phyloP scores from a whole-genome alignment of 2,329 filamentous ascomycete genomes.

The Hypoxylon sp. region DNA sequence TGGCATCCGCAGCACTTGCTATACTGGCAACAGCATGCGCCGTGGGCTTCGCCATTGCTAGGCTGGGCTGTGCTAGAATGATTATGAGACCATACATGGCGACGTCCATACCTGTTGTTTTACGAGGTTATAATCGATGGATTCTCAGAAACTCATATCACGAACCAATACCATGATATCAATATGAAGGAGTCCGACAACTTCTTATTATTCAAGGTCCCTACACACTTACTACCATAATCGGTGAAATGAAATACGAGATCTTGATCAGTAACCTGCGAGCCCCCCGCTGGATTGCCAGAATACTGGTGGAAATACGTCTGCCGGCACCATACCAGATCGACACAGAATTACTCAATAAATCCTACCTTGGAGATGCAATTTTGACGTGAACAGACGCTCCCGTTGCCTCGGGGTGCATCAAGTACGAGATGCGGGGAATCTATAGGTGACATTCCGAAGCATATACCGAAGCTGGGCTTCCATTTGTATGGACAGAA shows the following conservation, averaged over 20 bases:
- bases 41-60: slow-evolving; percentile 27
- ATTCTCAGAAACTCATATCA: no score
- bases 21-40: slow-evolving; percentile 18
- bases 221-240: not conserved
- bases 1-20: slow-evolving; percentile 29
- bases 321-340: slow-evolving; percentile 8
- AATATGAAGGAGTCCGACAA: no score
- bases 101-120: no score
- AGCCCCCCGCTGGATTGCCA: not conserved
- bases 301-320: slow-evolving; percentile 21
- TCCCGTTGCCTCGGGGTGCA: slow-evolving; percentile 17
- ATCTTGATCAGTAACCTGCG: slow-evolving; percentile 1
- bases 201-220: not conserved
- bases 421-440: slow-evolving; percentile 28
- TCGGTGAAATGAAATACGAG: slow-evolving; percentile 16
- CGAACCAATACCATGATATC: no score
- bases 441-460: slow-evolving; percentile 18
- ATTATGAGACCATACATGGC: slow-evolving; percentile 30
- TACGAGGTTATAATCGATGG: no score
- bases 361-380: slow-evolving; percentile 12
- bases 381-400: slow-evolving; percentile 9
- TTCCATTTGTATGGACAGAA: no score
- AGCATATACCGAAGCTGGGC: not conserved
- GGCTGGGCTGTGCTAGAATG: slow-evolving; percentile 31
- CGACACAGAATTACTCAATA: slow-evolving; percentile 13